Base-by-base conservation (phyloP, 2,329 filamentous ascomycete species). In the Aspergillus hiratsukae region DNA sequence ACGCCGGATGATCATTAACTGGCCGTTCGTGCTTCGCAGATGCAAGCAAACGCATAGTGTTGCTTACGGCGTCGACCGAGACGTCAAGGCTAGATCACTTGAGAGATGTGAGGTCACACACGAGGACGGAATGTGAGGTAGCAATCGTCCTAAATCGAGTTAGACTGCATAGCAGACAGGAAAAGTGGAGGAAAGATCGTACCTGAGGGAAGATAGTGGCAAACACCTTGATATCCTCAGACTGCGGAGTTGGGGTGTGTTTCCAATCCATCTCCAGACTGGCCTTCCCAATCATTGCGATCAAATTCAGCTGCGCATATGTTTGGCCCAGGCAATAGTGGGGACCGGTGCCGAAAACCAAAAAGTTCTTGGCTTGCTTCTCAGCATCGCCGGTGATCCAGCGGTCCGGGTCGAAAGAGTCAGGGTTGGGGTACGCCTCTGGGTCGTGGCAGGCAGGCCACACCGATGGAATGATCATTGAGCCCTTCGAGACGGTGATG, bases 181-280 rank as follows among this genome's bases (percentile, higher is more conserved):
- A 19, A 58, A 9, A n/a, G 7, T 6, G 9, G 52, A 25, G 21
- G 37, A 4, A 54, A 45, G 31, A 60, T 54, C 55, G 62, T 57
- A 95, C 92, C 88, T 89, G 88, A 55, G 94, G 94, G 83, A 99
- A 99, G 66, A 99, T 96, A 28, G 91, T 97, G 43, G 94, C 94
- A 78, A 97, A 99, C 64, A 97, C 93, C 80, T 96, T 93, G 76
- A 99, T 97, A 75, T 96, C 87, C 78, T 99, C 94, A 0, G 90
- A 96, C 57, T 81, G 70, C 0, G 89, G 85, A 10, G 94, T 97
- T 19, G 91, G 77, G 72, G 91, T 86, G 75, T 99, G 94, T 73
- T 87, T 83, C 93, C 93, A 97, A 75, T 97, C 86, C 64, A 97
- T 81, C 70, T 87, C 81, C 73, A 96, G 81, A 62, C 90, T 89